Evolutionary conservation across 768 basidiomycete species (phyloP).

Genomic region (Pleurotus salmoneostramineus): DNA sequence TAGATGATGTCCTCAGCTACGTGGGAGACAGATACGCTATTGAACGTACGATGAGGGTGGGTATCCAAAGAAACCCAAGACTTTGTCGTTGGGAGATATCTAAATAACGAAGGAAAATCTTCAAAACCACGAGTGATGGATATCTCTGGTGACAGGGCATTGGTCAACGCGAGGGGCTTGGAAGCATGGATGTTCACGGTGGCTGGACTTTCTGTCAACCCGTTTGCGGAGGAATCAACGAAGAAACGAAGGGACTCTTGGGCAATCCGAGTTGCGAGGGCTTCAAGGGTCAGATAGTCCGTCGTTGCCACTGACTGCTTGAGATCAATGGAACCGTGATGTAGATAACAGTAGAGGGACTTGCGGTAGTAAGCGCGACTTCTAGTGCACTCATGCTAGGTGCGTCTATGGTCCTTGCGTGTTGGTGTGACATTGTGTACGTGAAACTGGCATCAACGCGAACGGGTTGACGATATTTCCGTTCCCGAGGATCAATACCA

Average conservation of each 20-base stretch:
- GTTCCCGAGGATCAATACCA: conserved; percentile 67
- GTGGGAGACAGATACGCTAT: neutral
- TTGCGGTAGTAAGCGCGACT: conserved; percentile 30
- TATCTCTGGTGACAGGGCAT: conserved; percentile 63
- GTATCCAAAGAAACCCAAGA: neutral
- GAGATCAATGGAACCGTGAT: neutral
- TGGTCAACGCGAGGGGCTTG: conserved; percentile 70
- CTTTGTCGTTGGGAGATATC: neutral
- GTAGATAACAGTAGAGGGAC: neutral
- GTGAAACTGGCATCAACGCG: conserved; percentile 31
- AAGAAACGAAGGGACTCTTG: conserved; percentile 33
- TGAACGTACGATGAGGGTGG: neutral
- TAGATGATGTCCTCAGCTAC: neutral
- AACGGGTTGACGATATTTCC: conserved; percentile 59
- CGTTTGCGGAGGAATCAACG: conserved; percentile 13
- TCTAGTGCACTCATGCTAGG: conserved; percentile 40
- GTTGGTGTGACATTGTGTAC: conserved; percentile 18
- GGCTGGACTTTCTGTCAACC: conserved; percentile 10
- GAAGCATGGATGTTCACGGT: conserved; percentile 52
- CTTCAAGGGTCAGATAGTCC: conserved; percentile 63
- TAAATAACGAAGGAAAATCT: conserved; percentile 27
- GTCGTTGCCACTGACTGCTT: conserved; percentile 44
- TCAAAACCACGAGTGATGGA: conserved; percentile 44
- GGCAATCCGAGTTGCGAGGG: conserved; percentile 58
- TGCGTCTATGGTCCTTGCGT: conserved; percentile 14